Base-by-base conservation (phyloP, 129 eudicot genomes). In the Arctium minus region DNA sequence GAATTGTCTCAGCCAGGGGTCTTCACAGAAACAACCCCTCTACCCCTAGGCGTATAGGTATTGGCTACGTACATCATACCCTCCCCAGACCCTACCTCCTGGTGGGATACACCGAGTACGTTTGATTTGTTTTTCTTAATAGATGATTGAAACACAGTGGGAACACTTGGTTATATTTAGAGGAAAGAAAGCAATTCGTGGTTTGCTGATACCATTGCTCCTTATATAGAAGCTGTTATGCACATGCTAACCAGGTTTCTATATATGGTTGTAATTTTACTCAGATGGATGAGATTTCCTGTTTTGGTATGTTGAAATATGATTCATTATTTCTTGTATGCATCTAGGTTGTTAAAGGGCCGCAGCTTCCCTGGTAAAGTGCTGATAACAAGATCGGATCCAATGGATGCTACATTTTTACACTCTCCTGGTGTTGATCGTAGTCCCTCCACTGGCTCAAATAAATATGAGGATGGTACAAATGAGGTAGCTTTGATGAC, bases 331-430 rank as follows among this genome's bases (percentile, higher is more conserved):
- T 73, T 65, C 22, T n/a, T 70, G 70, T 50, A 38, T 74, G 11
- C 29, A 72, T 72, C 40, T 75, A 93, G 97, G 91, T 78, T 89
- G 81, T 89, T 90, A 73, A 93, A 91, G 84, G 97, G 98, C 64
- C 97, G 98, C 82, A 91, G 91, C 74, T 90, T 93, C 67, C 98
- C 98, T 46, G 98, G 98, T 31, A 93, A 91, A 76, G 86, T 91
- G 53, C 82, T 91, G 86, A 84, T 93, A 50, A 89, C 97, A 33
- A 86, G 89, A 33, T 56, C 93, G n/a, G 93, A 90, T 11, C 94
- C 93, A 30, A 46, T 77, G 32, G 89, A 89, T 83, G 80, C 60
- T 72, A 72, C 97, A 42, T 30, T 64, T 71, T 48, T 89, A 72
- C 81, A 70, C 29, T 91, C 97, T 77, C 97, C 97, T 42, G 83